Percentiles rank a stretch among this genome's conserved stretches.
Evolutionary conservation across 2,329 filamentous ascomycete species (phyloP).

Genomic region (Lasiodiplodia gonubiensis): DNA sequence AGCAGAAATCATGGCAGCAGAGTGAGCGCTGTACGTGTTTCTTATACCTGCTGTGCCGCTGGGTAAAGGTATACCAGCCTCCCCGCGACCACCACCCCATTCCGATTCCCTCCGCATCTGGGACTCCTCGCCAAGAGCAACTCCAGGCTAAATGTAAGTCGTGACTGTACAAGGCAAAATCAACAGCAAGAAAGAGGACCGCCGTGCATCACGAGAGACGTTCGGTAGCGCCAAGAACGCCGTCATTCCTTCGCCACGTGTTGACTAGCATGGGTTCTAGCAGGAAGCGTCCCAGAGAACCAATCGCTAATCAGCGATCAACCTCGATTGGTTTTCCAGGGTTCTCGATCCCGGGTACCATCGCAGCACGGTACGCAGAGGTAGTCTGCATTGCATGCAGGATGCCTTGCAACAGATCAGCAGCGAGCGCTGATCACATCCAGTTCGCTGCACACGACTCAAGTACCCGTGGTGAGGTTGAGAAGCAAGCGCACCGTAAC

Average conservation of each 20-base stretch:
- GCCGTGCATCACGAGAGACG: constrained; percentile 2
- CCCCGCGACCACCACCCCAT: constrained; percentile 5
- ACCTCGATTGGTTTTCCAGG: background rate
- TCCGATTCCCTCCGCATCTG: constrained; percentile 7
- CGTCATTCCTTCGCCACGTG: constrained; percentile 11
- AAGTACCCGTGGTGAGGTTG: background rate
- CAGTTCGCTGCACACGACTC: background rate
- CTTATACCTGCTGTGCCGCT: constrained; percentile 8
- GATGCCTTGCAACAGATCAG: background rate
- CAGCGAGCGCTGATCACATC: background rate
- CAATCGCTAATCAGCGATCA: background rate
- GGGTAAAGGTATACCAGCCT: background rate
- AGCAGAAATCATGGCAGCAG: background rate
- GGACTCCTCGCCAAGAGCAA: background rate
- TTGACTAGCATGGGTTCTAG: background rate
- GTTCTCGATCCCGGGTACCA: background rate
- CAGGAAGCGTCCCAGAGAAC: background rate
- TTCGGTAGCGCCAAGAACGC: constrained; percentile 3
- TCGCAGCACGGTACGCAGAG: background rate
- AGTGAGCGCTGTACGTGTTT: background rate
- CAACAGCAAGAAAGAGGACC: background rate
- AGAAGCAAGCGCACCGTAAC: background rate
- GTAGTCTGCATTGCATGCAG: background rate
- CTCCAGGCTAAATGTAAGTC: constrained; percentile 14
- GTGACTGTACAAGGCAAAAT: background rate